Evolutionary conservation across 2,329 filamentous ascomycete species (phyloP), one percentile per base, ranked within the genome.

Genomic region (Colletotrichum sansevieriae): DNA sequence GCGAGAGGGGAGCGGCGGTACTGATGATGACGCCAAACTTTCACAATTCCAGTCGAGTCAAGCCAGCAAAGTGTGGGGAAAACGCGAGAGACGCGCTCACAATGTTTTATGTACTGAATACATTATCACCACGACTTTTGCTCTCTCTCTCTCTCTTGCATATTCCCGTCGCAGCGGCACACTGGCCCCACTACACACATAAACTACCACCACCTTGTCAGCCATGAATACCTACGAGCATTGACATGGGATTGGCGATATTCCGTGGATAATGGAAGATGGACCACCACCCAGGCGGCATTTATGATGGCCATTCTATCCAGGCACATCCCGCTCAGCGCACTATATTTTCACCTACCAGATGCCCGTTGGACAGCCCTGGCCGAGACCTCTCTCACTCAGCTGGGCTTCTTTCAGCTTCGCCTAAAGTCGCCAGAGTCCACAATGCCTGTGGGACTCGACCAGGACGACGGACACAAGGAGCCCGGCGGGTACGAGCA

Each of bases 11-110:
- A 15, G 20, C 25, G 29, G 46, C 58, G 58, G 58, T 46, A 39
- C 44, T 55, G 62, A 22, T 60, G 62, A 68, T 60, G 55, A 68
- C 66, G 65, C 66, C 66, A 60, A 68, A 68, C 41, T 44, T 60
- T 65, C 62, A 65, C 56, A 65, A 65, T 15, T 55, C 22, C 6
- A 29, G 29, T 9, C 29, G 9, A 29, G 8, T 29, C 29, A 29
- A 47, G 18, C 41, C 46, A 33, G 41, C 15, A 15, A 29, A 44
- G 49, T 68, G 65, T 60, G 66, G 66, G 49, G 54, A 65, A 49
- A 54, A 66, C 63, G 57, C 63, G 57, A 46, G 29, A 35, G 47
- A 62, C 59, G 59, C 59, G 59, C 29, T 22, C 33, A 44, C n/a
- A 35, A 41, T 55, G 65, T 65, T 68, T 65, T 68, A 60, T 68